Evolutionary conservation across 257 asterid species (phyloP).

Genomic region (Fraxinus quadrangulata): DNA sequence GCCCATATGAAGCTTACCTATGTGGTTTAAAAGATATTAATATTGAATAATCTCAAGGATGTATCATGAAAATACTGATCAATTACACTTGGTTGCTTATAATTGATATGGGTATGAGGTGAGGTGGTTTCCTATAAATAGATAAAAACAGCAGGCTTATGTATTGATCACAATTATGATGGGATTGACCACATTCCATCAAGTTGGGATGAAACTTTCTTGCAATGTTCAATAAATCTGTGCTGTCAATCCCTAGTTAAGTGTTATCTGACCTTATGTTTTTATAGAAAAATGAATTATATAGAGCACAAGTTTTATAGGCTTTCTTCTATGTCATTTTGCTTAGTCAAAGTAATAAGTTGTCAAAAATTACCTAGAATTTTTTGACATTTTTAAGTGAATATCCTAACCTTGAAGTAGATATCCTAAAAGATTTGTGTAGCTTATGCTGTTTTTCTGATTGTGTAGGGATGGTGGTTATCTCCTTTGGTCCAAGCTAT

Average conservation of each 20-base stretch:
- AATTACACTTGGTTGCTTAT: background rate
- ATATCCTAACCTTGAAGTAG: slow-evolving; percentile 4
- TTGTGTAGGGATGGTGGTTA: slow-evolving; percentile 70
- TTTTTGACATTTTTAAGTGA: slow-evolving; percentile 3
- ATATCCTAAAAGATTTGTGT: slow-evolving; percentile 8
- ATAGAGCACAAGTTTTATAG: background rate
- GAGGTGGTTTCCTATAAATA: background rate
- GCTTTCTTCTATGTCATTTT: background rate
- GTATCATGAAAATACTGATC: background rate
- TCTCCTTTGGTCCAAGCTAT: slow-evolving; percentile 95
- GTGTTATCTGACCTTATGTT: background rate
- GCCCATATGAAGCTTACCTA: too few species aligned
- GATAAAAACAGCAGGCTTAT: background rate
- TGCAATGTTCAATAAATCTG: background rate
- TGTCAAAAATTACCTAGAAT: background rate
- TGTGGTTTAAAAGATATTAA: too few species aligned
- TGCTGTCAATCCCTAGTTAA: background rate
- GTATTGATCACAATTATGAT: too few species aligned
- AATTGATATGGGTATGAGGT: background rate
- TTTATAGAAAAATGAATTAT: background rate
- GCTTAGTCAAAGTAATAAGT: slow-evolving; percentile 7
- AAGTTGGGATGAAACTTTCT: background rate
- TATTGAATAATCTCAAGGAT: background rate
- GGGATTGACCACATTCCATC: background rate
- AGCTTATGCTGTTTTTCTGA: slow-evolving; percentile 12